Evolutionary conservation across 495 filamentous ascomycete species (phyloP), one percentile per base, ranked within the genome.

Genomic region (Acidiella bohemica): DNA sequence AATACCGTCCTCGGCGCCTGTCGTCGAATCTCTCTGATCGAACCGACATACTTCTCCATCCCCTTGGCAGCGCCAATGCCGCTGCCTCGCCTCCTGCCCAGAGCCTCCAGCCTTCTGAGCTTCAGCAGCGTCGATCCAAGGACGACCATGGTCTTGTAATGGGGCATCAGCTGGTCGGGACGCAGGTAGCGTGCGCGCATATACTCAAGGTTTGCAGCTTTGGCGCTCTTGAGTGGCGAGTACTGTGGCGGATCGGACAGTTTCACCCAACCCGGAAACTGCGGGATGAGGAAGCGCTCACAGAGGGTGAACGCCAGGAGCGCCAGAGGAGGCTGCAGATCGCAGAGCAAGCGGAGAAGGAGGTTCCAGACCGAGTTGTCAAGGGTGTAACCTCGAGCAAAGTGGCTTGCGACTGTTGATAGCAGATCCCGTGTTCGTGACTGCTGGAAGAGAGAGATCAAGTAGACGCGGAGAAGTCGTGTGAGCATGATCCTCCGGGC

Each of bases 271-370:
- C 81, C 81, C 2, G 66, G 66, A 70, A 81, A 92, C 30, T 70
- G 63, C 4, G 71, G 71, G 72, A 88, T 85, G 41, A 93, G 73
- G 23, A 74, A 67, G 10, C 61, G 46, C 59, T 93, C 85, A 60
- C 79, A 85, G 16, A 73, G 47, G 22, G 52, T 37, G 54, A 90
- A 90, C 27, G 84, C 82, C 30, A 55, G 49, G 16, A 58, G 27
- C 12, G 45, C 34, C 2, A 41, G 43, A 26, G 31, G 45, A 38
- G 41, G 53, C 27, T 4, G 17, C 37, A 27, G 42, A 20, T 59
- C 51, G 24, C 65, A 65, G 5, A 78, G 65, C 19, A 50, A 39
- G 43, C 68, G 63, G 40, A 81, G 59, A 46, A 74, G 70, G 34
- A 58, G 56, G 54, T 80, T 80, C 76, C 75, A 80, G 48, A 69